Conservation (phyloP, 2,329 filamentous ascomycete genomes). For the Magnaporthiopsis rhizophila region DNA sequence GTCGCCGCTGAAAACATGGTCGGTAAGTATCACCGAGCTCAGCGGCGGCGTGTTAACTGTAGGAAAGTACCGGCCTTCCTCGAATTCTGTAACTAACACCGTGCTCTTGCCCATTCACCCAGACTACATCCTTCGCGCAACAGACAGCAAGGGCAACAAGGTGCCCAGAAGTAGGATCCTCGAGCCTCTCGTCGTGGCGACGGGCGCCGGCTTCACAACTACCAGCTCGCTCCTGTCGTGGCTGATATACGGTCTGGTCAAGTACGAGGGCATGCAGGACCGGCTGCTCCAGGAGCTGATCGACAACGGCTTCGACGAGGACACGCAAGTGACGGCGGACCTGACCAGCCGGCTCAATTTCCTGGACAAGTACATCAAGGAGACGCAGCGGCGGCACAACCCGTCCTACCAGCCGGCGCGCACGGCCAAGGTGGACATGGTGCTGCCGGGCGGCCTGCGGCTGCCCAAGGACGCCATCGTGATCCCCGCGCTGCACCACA, state of each 20-base stretch:
- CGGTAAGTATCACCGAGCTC: conserved; percentile 12
- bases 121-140: conserved; percentile 46
- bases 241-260: conserved; percentile 45
- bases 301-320: conserved; percentile 34
- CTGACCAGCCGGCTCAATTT: conserved; percentile 38
- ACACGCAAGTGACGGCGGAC: conserved; percentile 38
- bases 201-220: conserved; percentile 53
- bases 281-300: conserved; percentile 49
- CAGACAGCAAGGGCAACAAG: conserved; percentile 45
- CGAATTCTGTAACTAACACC: not conserved
- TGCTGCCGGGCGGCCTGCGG: conserved; percentile 52
- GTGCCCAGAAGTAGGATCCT: conserved; percentile 35
- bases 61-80: not conserved
- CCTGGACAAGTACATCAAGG: conserved; percentile 52
- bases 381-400: conserved; percentile 52
- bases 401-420: conserved; percentile 54
- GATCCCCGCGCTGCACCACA: conserved; percentile 43
- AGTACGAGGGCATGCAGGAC: conserved; percentile 48
- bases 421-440: conserved; percentile 45
- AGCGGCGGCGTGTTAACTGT: too few species aligned
- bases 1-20: conserved; percentile 35
- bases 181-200: conserved; percentile 38
- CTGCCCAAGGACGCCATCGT: conserved; percentile 43
- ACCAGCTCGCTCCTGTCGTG: conserved; percentile 51
- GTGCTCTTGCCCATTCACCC: not conserved